A percentile compares a stretch with the other conserved stretches of the same genome.
Conservation (phyloP, 1,284 basidiomycete genomes). For the Pseudozyma thailandica region DNA sequence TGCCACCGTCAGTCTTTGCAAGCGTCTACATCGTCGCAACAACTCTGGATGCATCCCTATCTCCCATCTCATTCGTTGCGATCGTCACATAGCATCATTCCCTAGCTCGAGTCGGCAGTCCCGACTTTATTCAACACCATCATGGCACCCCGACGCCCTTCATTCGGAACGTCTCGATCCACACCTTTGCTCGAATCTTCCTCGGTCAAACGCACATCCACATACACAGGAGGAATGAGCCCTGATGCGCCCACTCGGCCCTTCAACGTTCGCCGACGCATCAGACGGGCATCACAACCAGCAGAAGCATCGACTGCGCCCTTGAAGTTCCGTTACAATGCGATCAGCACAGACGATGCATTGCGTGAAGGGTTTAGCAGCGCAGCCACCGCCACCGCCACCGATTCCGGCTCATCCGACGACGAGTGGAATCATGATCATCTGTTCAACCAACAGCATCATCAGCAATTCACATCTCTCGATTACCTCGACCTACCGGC, state of each 20-base stretch:
- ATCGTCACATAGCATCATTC: neutral
- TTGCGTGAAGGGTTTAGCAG: slow-evolving; percentile 27
- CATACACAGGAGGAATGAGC: no score
- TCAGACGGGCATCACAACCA: slow-evolving; percentile 39
- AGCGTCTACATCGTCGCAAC: no score
- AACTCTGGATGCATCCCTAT: no score
- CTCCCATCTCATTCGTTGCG: no score
- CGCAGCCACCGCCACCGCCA: slow-evolving; percentile 32
- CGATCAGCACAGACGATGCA: slow-evolving; percentile 10
- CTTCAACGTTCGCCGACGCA: slow-evolving; percentile 30
- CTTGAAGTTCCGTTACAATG: slow-evolving; percentile 19
- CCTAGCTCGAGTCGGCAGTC: slow-evolving; percentile 16
- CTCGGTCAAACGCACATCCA: slow-evolving; percentile 1
- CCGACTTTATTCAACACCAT: neutral
- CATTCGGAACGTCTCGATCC: slow-evolving; percentile 30
- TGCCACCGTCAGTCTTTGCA: no score
- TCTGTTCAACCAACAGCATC: slow-evolving; percentile 7
- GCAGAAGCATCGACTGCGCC: slow-evolving; percentile 8
- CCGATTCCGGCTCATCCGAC: slow-evolving; percentile 42
- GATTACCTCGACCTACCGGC: slow-evolving; percentile 55
- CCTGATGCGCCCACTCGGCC: slow-evolving; percentile 30
- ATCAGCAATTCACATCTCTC: slow-evolving; percentile 37
- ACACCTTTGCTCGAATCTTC: slow-evolving; percentile 25
- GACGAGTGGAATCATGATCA: slow-evolving; percentile 31
- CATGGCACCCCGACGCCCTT: slow-evolving; percentile 37